These are phyloP conservation scores for Hippophae rhamnoides DNA, from an alignment of 306 rosid species.

Conservation along the genomic window DNA sequence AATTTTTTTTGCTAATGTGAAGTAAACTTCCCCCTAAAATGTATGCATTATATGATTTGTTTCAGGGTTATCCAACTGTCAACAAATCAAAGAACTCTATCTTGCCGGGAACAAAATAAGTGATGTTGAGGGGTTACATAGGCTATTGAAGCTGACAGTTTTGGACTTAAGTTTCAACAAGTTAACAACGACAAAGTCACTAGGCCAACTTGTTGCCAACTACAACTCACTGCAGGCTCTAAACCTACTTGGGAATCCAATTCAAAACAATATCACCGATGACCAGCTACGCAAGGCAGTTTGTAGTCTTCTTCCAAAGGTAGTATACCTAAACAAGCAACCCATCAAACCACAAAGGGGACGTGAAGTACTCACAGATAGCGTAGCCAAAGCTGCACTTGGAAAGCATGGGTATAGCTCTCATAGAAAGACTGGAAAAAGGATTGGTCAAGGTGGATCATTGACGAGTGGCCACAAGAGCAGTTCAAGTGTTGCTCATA, in stretches of 20 bases:
- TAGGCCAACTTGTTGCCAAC: conserved; percentile 81
- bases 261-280: conserved; percentile 61
- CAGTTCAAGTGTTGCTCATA: conserved; percentile 35
- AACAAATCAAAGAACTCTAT: conserved; percentile 64
- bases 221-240: conserved; percentile 75
- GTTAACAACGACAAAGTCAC: conserved; percentile 60
- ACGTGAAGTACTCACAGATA: conserved; percentile 43
- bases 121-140: conserved; percentile 77
- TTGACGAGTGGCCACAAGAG: conserved; percentile 40
- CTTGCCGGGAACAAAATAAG: conserved; percentile 81
- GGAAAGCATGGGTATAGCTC: conserved; percentile 42
- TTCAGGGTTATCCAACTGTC: conserved; percentile 67
- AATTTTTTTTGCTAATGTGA: not conserved
- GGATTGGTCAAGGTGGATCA: conserved; percentile 33
- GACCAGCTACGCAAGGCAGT: conserved; percentile 69
- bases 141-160: conserved; percentile 70
- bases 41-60: not conserved
- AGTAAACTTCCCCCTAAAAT: not conserved
- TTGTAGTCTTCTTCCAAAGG: conserved; percentile 63
- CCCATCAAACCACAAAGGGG: conserved; percentile 52
- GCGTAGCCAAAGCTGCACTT: conserved; percentile 78
- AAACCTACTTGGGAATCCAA: conserved; percentile 69
- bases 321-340: conserved; percentile 71
- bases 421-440: conserved; percentile 37
- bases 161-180: conserved; percentile 86